phyloP scores from a whole-genome alignment of 2,329 filamentous ascomycete species.

The Gremmenia infestans region DNA sequence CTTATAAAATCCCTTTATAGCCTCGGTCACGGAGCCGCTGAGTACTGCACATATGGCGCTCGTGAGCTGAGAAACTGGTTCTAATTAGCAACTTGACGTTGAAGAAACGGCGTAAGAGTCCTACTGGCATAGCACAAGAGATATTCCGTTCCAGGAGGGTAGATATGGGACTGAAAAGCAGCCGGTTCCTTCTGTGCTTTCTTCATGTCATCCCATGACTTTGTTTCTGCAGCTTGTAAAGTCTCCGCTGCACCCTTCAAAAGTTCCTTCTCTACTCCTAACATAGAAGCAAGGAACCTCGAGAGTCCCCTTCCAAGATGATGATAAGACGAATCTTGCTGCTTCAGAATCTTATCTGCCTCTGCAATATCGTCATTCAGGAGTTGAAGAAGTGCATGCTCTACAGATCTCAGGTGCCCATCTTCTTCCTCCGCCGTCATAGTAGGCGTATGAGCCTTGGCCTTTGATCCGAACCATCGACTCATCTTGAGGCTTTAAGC shows the following conservation, averaged over 20 bases:
- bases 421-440: constrained; percentile 41
- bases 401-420: constrained; percentile 53
- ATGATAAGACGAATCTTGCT: constrained; percentile 82
- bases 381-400: constrained; percentile 64
- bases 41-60: constrained; percentile 81
- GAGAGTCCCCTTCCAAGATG: constrained; percentile 76
- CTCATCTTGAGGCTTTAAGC: constrained; percentile 23
- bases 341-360: constrained; percentile 67
- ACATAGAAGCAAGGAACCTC: constrained; percentile 76
- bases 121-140: constrained; percentile 67
- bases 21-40: constrained; percentile 89
- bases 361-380: constrained; percentile 87
- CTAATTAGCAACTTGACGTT: constrained; percentile 1
- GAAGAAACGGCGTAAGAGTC: background rate
- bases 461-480: constrained; percentile 28
- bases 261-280: constrained; percentile 88
- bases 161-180: constrained; percentile 53
- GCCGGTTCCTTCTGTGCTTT: constrained; percentile 63
- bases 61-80: constrained; percentile 72
- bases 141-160: constrained; percentile 81
- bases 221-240: constrained; percentile 70
- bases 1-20: constrained; percentile 87
- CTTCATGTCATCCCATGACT: constrained; percentile 71
- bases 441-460: constrained; percentile 15
- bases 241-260: constrained; percentile 76